Conservation (phyloP, 305 asterid species). For the Petunia hybrid region DNA sequence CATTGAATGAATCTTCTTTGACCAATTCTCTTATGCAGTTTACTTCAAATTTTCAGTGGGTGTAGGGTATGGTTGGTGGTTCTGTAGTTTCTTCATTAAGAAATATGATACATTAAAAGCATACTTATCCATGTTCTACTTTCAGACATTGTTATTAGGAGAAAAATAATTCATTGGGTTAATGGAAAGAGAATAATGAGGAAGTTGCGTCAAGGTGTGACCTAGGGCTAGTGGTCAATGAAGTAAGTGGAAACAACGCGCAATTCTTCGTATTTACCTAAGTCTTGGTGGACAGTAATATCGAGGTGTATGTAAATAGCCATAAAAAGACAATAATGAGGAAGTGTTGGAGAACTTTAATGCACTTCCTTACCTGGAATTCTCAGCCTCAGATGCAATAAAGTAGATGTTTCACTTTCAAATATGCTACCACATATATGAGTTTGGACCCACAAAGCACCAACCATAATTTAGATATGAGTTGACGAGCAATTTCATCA, state of each 20-base stretch:
- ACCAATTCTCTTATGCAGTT: background rate
- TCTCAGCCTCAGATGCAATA: background rate
- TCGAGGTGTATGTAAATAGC: too few species aligned
- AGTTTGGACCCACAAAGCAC: constrained; percentile 2
- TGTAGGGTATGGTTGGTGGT: background rate
- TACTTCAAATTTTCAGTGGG: background rate
- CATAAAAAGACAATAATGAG: background rate
- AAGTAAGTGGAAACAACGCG: too few species aligned
- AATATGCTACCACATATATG: background rate
- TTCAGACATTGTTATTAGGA: background rate
- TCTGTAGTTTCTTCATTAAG: background rate
- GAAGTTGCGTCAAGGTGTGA: background rate
- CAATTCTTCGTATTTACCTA: too few species aligned
- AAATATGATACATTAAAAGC: background rate
- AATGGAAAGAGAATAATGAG: background rate
- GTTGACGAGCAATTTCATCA: constrained; percentile 10
- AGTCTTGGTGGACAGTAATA: too few species aligned
- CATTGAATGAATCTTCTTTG: constrained; percentile 23
- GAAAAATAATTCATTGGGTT: background rate
- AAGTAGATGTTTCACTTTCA: constrained; percentile 1
- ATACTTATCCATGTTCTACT: background rate
- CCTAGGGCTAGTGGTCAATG: too few species aligned
- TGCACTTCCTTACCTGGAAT: background rate
- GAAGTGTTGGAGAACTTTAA: background rate
- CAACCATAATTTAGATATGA: background rate